A percentile compares a stretch with the other conserved stretches of the same genome.
phyloP scores from a whole-genome alignment of 2,329 filamentous ascomycete genomes.

The Alternaria hordeiaustralica region DNA sequence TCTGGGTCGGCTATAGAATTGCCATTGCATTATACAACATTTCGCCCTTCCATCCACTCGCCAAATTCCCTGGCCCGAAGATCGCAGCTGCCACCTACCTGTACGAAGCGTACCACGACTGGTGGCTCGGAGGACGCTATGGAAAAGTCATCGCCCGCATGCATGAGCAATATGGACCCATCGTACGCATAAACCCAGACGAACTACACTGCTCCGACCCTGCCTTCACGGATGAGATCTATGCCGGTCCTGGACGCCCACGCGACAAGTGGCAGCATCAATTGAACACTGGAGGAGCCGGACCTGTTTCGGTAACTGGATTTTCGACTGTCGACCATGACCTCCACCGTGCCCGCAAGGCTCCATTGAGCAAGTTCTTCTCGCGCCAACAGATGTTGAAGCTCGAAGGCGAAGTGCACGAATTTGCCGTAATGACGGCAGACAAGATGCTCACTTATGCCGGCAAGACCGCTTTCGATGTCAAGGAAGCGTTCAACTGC shows the following conservation, averaged over 20 bases:
- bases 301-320: constrained; percentile 33
- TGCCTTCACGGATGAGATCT: constrained; percentile 43
- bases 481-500: constrained; percentile 39
- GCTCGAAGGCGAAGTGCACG: constrained; percentile 29
- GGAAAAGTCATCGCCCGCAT: constrained; percentile 42
- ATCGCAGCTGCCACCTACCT: constrained; percentile 35
- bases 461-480: constrained; percentile 28
- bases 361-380: constrained; percentile 47
- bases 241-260: constrained; percentile 31
- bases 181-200: constrained; percentile 40
- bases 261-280: constrained; percentile 35
- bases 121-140: constrained; percentile 39
- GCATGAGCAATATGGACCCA: constrained; percentile 42
- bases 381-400: constrained; percentile 40
- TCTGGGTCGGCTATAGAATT: constrained; percentile 28
- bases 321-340: constrained; percentile 39
- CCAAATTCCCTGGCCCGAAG: constrained; percentile 38
- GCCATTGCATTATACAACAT: constrained; percentile 31
- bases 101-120: constrained; percentile 41
- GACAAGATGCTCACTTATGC: constrained; percentile 28
- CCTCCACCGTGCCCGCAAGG: constrained; percentile 40
- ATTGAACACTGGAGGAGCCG: constrained; percentile 32
- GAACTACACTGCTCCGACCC: constrained; percentile 44
- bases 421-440: constrained; percentile 23
- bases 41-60: constrained; percentile 31